Evolutionary conservation across 1,284 basidiomycete genomes (phyloP), one percentile per base, ranked within the genome.

Genomic region (Phylloboletellus chloephorus): DNA sequence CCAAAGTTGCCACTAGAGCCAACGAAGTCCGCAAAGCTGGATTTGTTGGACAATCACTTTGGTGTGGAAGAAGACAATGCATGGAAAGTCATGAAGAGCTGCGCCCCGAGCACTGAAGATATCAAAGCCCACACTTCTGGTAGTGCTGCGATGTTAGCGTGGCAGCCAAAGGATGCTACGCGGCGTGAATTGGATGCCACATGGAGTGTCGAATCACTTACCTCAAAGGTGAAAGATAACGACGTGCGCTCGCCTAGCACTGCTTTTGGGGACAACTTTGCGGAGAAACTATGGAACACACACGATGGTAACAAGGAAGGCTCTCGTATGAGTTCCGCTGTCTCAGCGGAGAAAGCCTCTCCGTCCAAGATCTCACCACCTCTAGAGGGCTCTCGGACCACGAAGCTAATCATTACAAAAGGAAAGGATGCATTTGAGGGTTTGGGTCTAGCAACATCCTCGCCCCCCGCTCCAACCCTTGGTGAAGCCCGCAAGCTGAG

Each of bases 351-450:
- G 33, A 50, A 56, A 44, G 25, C 34, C 31, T 44, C 47, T 36
- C 47, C 52, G 31, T 55, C 53, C 25, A 56, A 50, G 33, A 54
- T 56, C 19, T 54, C 54, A 25, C 59, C 49, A 43, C 52, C 49
- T 41, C 48, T 49, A 24, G 50, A 61, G 25, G 60, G 54, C 4
- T 57, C 52, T 35, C 56, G 57, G 38, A 52, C 39, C 41, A 55
- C 60, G 20, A 54, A 56, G 40, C 56, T 58, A 30, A 39, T 50
- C 23, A 53, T 58, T 25, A 54, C 54, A 39, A 69, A 68, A 40
- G 67, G 69, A 19, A 79, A 73, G 47, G 85, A 88, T 58, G 86
- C 86, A 3, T 89, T 89, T 50, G 82, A 84, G 33, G 85, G 82
- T 9, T 66, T 89, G 25, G 84, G 80, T 5, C 53, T 85, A 12